Base-by-base conservation (phyloP, 2,329 filamentous ascomycete genomes). In the Fusarium buharicum region DNA sequence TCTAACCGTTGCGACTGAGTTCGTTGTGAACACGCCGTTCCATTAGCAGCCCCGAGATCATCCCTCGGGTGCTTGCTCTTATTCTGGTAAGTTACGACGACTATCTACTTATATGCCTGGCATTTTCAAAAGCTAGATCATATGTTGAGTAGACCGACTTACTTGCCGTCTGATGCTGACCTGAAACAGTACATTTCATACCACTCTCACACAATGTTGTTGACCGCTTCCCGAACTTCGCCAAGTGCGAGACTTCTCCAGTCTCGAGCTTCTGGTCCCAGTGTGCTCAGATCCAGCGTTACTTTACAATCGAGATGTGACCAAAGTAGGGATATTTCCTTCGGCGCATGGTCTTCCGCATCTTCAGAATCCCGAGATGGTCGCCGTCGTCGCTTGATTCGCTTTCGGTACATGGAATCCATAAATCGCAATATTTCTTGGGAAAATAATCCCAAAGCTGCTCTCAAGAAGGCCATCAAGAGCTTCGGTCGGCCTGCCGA, bases 321-420 rank as follows among this genome's bases (percentile, higher is more conserved):
- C 10, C 72, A 73, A 50, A 56, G 38, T 65, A 80, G 85, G 31
- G 69, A 68, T 31, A 83, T 85, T 58, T 80, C 82, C 56, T 79
- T 85, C 55, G 79, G 77, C 47, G 64, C 77, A 16, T 84, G 82
- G 79, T 76, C 78, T 27, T 77, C 76, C 39, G 63, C 77, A 24
- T 77, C 82, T 59, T 70, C 74, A 13, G 75, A 79, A 16, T 72
- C 74, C 17, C 75, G 77, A 34, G 79, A 84, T 47, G 59, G 78
- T 27, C 78, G 78, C 46, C 82, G 79, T 12, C 75, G 79, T 58
- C 77, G 78, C 49, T 58, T 69, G 4, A 34, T 79, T 11, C 81
- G 78, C 39, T 78, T 82, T 64, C 82, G 78, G 55, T 81, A 81
- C 63, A 71, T 76, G 55, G 79, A 84, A 50, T 72, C 77, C 3